These are phyloP conservation scores for Calonectria pteridis DNA, from an alignment of 2,329 filamentous ascomycete genomes.

Conservation along the genomic window DNA sequence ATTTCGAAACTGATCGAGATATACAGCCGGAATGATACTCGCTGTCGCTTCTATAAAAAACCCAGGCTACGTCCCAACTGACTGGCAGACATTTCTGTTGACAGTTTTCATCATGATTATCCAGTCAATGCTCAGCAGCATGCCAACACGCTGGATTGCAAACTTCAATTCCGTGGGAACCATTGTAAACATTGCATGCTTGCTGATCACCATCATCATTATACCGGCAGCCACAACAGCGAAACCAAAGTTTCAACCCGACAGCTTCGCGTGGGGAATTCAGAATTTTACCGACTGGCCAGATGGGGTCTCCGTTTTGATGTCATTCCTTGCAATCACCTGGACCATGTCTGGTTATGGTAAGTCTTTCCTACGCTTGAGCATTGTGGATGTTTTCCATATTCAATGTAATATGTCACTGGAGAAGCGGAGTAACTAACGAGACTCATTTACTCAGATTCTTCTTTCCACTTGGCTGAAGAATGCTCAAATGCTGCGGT, in stretches of 20 bases:
- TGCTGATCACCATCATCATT: constrained; percentile 27
- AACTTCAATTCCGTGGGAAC: constrained; percentile 26
- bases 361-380: background rate
- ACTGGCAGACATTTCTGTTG: constrained; percentile 28
- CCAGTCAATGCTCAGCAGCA: constrained; percentile 23
- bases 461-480: constrained; percentile 25
- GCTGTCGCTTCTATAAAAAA: constrained; percentile 25
- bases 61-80: constrained; percentile 22
- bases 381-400: background rate
- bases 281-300: constrained; percentile 28
- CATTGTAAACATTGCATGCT: constrained; percentile 22
- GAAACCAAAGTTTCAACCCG: constrained; percentile 18
- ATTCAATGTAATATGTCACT: too few species aligned
- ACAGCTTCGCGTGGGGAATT: constrained; percentile 18
- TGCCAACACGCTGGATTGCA: constrained; percentile 28
- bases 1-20: background rate
- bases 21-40: constrained; percentile 25
- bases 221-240: constrained; percentile 17
- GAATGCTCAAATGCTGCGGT: constrained; percentile 30
- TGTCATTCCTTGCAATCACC: constrained; percentile 28
- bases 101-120: constrained; percentile 25
- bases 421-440: background rate
- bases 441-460: background rate
- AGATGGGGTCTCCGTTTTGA: constrained; percentile 25
- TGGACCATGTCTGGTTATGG: constrained; percentile 33